A percentile compares a stretch with the other conserved stretches of the same genome.
Evolutionary conservation across 768 basidiomycete species (phyloP).

Genomic region (Hygrophorus russula): DNA sequence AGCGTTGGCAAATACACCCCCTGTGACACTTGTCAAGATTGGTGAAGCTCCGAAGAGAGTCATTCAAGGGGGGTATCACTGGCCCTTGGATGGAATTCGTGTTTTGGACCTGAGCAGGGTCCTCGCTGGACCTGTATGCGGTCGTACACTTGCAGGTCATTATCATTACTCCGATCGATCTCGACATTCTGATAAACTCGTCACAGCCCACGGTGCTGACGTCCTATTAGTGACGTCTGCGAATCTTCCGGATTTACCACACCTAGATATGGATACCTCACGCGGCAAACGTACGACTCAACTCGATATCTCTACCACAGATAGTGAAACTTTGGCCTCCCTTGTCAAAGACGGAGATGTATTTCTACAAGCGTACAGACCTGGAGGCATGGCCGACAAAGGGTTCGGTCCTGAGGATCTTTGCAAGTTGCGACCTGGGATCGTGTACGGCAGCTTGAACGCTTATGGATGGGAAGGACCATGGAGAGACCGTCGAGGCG

Average conservation of each 20-base stretch:
- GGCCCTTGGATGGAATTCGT: slow-evolving; percentile 36
- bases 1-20: slow-evolving; percentile 26
- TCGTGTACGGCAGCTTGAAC: slow-evolving; percentile 41
- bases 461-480: slow-evolving; percentile 52
- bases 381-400: slow-evolving; percentile 33
- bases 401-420: slow-evolving; percentile 37
- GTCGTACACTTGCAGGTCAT: slow-evolving; percentile 44
- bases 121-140: slow-evolving; percentile 46
- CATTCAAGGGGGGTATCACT: not conserved
- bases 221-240: slow-evolving; percentile 47
- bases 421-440: slow-evolving; percentile 26
- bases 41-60: slow-evolving; percentile 32
- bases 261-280: slow-evolving; percentile 46
- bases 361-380: slow-evolving; percentile 52
- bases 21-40: slow-evolving; percentile 34
- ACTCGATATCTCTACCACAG: slow-evolving; percentile 28
- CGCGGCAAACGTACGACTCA: slow-evolving; percentile 54
- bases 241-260: slow-evolving; percentile 37
- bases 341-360: slow-evolving; percentile 38
- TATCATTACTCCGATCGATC: not conserved
- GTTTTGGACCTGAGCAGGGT: slow-evolving; percentile 52
- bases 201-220: slow-evolving; percentile 44
- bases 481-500: slow-evolving; percentile 43
- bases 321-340: slow-evolving; percentile 19
- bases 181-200: not conserved